phyloP scores from a whole-genome alignment of 305 asterid species.

The Solanum aculeatissimum region DNA sequence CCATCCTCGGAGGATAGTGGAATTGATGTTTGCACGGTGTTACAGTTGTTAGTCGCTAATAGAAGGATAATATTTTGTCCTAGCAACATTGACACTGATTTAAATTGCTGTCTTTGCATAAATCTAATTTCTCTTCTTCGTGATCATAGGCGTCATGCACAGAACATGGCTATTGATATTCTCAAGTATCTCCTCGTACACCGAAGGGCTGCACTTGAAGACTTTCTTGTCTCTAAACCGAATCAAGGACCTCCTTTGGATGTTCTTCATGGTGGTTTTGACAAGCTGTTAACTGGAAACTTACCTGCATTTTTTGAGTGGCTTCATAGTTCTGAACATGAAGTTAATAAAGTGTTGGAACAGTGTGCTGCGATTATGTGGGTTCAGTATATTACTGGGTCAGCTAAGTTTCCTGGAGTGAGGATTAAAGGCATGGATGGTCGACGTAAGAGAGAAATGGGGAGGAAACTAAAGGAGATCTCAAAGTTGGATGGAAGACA shows the following conservation, averaged over 20 bases:
- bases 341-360: constrained; percentile 70
- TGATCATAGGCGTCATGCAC: constrained; percentile 64
- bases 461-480: constrained; percentile 60
- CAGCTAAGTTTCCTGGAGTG: constrained; percentile 91
- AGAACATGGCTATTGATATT: constrained; percentile 80
- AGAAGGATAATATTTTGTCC: constrained; percentile 88
- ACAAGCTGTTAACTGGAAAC: constrained; percentile 78
- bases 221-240: constrained; percentile 82
- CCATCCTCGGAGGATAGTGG: constrained; percentile 57
- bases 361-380: constrained; percentile 95
- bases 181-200: constrained; percentile 91
- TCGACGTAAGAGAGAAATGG: constrained; percentile 92
- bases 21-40: constrained; percentile 60
- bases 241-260: constrained; percentile 77
- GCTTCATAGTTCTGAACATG: constrained; percentile 62
- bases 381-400: constrained; percentile 87
- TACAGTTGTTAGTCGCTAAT: constrained; percentile 90
- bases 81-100: constrained; percentile 84
- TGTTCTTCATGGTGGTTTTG: constrained; percentile 91
- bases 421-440: constrained; percentile 94
- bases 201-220: constrained; percentile 91
- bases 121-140: constrained; percentile 79
- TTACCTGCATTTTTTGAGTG: constrained; percentile 75
- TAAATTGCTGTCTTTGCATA: constrained; percentile 86
- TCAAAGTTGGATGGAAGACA: constrained; percentile 72